Evolutionary conservation across 345 rosid genomes (phyloP).

Genomic region (Noccaea caerulescens): DNA sequence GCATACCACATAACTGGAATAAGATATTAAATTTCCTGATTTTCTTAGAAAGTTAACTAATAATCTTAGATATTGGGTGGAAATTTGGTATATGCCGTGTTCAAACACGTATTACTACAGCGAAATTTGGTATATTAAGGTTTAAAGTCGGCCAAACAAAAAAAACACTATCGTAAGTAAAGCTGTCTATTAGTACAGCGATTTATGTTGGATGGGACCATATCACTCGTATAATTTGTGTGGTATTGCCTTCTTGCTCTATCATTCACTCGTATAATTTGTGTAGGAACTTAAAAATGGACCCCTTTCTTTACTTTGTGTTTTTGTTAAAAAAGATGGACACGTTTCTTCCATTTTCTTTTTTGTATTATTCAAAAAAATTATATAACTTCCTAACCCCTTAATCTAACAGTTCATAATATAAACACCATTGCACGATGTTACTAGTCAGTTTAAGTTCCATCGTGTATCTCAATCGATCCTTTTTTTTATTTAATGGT

Average conservation of each 20-base stretch:
- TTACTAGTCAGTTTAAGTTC: not conserved
- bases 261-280: not conserved
- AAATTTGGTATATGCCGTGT: conserved; percentile 14
- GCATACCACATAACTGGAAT: too few relatives aligned
- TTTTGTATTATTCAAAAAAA: too few relatives aligned
- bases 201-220: not conserved
- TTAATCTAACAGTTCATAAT: not conserved
- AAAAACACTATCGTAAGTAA: not conserved
- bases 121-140: conserved; percentile 1
- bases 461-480: too few relatives aligned
- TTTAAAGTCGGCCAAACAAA: conserved; percentile 19
- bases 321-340: not conserved
- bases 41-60: not conserved
- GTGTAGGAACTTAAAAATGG: not conserved
- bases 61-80: not conserved
- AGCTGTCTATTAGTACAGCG: conserved; percentile 5
- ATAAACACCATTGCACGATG: not conserved
- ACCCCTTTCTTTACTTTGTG: not conserved
- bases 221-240: too few relatives aligned
- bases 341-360: not conserved
- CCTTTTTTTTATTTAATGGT: too few relatives aligned
- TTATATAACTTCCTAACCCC: too few relatives aligned
- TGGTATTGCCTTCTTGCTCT: not conserved
- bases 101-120: not conserved
- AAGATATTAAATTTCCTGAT: too few relatives aligned